Percentiles rank a stretch among this genome's conserved stretches.
phyloP scores from a whole-genome alignment of 768 basidiomycete genomes.

The Russula sp. region DNA sequence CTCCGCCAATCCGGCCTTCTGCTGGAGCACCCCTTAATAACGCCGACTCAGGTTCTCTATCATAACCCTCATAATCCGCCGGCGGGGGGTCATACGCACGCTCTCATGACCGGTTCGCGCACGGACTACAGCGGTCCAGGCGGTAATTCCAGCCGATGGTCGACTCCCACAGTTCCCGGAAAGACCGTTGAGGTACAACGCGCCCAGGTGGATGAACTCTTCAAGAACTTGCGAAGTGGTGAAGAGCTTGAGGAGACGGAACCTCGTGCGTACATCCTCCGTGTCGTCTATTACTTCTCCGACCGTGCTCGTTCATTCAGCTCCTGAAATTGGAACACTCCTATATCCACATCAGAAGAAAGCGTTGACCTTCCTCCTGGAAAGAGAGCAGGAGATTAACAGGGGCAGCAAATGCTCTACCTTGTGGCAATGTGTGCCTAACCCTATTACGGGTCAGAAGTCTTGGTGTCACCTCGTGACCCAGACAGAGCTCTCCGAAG shows the following conservation, averaged over 20 bases:
- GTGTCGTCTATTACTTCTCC: conserved; percentile 17
- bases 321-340: conserved; percentile 66
- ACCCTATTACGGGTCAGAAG: conserved; percentile 39
- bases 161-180: conserved; percentile 44
- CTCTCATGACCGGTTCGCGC: conserved; percentile 35
- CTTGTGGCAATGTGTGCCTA: conserved; percentile 56
- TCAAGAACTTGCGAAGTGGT: conserved; percentile 80
- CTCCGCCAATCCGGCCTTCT: conserved; percentile 60
- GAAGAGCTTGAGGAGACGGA: conserved; percentile 84
- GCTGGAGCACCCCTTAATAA: conserved; percentile 72
- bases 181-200: conserved; percentile 89
- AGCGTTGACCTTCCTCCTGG: conserved; percentile 89
- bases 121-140: conserved; percentile 37
- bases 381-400: conserved; percentile 67
- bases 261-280: conserved; percentile 51
- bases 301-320: conserved; percentile 32
- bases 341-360: conserved; percentile 98
- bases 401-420: conserved; percentile 60
- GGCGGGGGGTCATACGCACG: conserved; percentile 51
- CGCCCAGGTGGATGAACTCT: conserved; percentile 89
- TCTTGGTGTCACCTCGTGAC: conserved; percentile 84
- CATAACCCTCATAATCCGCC: conserved; percentile 87
- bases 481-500: conserved; percentile 58
- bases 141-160: conserved; percentile 43
- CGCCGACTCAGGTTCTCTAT: conserved; percentile 56